A percentile compares a stretch with the other conserved stretches of the same genome.
Conservation (phyloP, 73 alveolate species). For the Uronychia setigera region DNA sequence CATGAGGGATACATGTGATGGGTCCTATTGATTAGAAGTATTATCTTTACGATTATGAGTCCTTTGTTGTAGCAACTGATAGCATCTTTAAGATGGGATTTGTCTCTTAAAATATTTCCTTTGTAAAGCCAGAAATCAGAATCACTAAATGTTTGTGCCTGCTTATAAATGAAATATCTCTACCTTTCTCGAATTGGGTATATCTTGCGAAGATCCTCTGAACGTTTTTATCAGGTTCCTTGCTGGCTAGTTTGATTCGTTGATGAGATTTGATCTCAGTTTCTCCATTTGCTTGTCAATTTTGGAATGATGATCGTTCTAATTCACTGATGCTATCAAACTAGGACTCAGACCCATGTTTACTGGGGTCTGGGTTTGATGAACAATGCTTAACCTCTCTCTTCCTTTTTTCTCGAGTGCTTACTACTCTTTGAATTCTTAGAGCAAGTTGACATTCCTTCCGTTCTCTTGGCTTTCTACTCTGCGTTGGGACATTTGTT, state of each 20-base stretch:
- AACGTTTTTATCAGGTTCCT: background rate
- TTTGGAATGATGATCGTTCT: too few species aligned
- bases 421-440: background rate
- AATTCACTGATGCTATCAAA: too few species aligned
- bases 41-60: constrained; percentile 18
- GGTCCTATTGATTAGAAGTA: background rate
- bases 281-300: background rate
- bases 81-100: constrained; percentile 27
- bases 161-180: background rate
- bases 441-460: too few species aligned
- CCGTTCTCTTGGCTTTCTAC: too few species aligned
- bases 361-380: too few species aligned
- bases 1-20: constrained; percentile 11
- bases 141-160: constrained; percentile 11
- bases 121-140: constrained; percentile 53
- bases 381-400: too few species aligned
- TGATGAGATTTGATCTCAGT: background rate
- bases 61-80: constrained; percentile 48
- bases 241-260: background rate
- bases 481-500: too few species aligned
- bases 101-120: constrained; percentile 32
- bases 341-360: too few species aligned
- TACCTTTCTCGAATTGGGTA: background rate
- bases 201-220: background rate
- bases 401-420: too few species aligned